Evolutionary conservation across 306 rosid genomes (phyloP).

Genomic region (Glycine soja): DNA sequence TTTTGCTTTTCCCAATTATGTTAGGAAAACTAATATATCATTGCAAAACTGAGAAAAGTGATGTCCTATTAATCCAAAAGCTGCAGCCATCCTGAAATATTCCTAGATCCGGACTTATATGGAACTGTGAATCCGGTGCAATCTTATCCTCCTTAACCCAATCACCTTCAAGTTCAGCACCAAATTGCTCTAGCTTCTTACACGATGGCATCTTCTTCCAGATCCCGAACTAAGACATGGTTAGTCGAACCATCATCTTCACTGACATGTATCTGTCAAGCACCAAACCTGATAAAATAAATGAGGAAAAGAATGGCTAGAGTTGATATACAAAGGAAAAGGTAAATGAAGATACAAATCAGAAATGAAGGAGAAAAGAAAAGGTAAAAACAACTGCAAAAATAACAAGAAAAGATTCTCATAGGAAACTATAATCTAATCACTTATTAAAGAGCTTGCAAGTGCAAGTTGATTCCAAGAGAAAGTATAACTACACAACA

Average conservation of each 20-base stretch:
- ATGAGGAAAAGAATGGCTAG: not conserved
- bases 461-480: too few relatives aligned
- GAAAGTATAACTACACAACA: too few relatives aligned
- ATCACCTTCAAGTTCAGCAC: slow-evolving; percentile 91
- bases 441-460: too few relatives aligned
- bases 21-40: slow-evolving; percentile 30
- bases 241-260: slow-evolving; percentile 84
- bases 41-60: slow-evolving; percentile 40
- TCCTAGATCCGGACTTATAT: slow-evolving; percentile 6
- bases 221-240: slow-evolving; percentile 76
- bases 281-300: slow-evolving; percentile 83
- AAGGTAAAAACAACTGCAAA: slow-evolving; percentile 4
- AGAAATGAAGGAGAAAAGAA: slow-evolving; percentile 1
- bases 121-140: slow-evolving; percentile 28
- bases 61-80: slow-evolving; percentile 33
- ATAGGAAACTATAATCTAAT: too few relatives aligned
- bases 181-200: slow-evolving; percentile 89
- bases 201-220: slow-evolving; percentile 76
- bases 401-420: too few relatives aligned
- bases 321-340: slow-evolving; percentile 7
- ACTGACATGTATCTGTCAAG: slow-evolving; percentile 85
- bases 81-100: slow-evolving; percentile 31
- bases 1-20: slow-evolving; percentile 20
- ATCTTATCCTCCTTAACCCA: slow-evolving; percentile 31
- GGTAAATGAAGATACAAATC: not conserved